Base-by-base conservation (phyloP, 1,139 yeast species). In the Nakaseomyces glabratus region DNA sequence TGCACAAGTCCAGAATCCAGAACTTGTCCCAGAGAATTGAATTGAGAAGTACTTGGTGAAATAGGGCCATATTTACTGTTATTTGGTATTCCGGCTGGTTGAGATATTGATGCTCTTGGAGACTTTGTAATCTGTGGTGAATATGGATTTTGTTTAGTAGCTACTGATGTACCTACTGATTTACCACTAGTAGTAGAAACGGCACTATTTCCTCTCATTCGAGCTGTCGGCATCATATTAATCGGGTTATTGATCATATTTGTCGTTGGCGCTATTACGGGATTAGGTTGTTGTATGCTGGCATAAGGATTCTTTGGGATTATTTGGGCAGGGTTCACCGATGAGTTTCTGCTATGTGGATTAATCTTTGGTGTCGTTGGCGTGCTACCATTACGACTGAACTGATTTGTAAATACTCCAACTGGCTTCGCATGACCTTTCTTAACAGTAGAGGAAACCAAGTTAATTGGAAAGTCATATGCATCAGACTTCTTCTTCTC, bases 401-500 rank as follows among this genome's bases (percentile, higher is more conserved):
- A 19, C 20, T 19, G 24, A 20, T 14, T 39, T 17, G 46, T 41
- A 7, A 58, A 55, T 12, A 46, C 48, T 20, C 50, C 52, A 12
- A 58, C 58, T 3, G 65, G 57, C 39, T 53, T 60, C 3, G 61
- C 57, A 15, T 65, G 56, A 1, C 49, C 52, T 29, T 58, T 64
- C 23, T 63, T 65, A 2, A 69, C 63, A 28, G 45, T 43, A 8
- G 43, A 37, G 1, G 47, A 39, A 18, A 82, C 61, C 34, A 82
- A 58, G 35, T 68, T 76, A 24, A 69, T 62, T 1, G 95, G 95
- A 47, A 84, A 76, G 52, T 84, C 95, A 51, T 82, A 84, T 1
- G 85, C 84, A 58, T 78, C 84, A 12, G 77, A 70, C 48, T 73
- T 76, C 48, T 69, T 69, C 52, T 76, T 76, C 16, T 65, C 65